Evolutionary conservation across 345 rosid species (phyloP).

Genomic region (Syzygium grande): DNA sequence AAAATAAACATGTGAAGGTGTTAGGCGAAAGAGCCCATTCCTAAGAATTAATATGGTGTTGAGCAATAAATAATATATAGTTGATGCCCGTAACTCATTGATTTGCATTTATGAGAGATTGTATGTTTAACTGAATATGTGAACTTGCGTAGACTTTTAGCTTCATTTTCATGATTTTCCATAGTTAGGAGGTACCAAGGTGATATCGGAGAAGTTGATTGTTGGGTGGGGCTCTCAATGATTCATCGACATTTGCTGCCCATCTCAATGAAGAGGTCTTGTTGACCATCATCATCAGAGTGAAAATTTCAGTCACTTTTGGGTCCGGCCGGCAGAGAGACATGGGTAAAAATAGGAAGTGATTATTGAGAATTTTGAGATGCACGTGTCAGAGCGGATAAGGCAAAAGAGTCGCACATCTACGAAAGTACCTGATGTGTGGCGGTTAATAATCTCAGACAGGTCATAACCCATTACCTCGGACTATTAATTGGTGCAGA

Average conservation of each 20-base stretch:
- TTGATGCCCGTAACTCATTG: background rate
- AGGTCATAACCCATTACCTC: background rate
- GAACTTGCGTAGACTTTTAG: background rate
- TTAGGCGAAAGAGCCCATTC: background rate
- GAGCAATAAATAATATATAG: background rate
- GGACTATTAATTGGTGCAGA: background rate
- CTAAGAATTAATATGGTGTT: background rate
- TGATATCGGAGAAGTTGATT: background rate
- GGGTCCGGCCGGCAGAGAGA: background rate
- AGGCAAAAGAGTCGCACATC: background rate
- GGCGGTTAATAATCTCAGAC: background rate
- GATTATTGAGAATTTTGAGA: background rate
- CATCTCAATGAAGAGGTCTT: background rate
- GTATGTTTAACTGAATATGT: background rate
- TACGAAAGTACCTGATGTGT: background rate
- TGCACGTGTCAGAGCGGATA: background rate
- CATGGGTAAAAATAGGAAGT: background rate
- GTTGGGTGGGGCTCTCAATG: background rate
- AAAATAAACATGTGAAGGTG: background rate
- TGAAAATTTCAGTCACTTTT: background rate
- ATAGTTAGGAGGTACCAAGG: background rate
- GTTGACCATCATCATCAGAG: background rate
- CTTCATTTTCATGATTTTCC: background rate
- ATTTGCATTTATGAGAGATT: background rate
- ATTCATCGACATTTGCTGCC: background rate